These are phyloP conservation scores for Eleusine coracana DNA, from an alignment of 176 grass and related monocot species.

Conservation along the genomic window DNA sequence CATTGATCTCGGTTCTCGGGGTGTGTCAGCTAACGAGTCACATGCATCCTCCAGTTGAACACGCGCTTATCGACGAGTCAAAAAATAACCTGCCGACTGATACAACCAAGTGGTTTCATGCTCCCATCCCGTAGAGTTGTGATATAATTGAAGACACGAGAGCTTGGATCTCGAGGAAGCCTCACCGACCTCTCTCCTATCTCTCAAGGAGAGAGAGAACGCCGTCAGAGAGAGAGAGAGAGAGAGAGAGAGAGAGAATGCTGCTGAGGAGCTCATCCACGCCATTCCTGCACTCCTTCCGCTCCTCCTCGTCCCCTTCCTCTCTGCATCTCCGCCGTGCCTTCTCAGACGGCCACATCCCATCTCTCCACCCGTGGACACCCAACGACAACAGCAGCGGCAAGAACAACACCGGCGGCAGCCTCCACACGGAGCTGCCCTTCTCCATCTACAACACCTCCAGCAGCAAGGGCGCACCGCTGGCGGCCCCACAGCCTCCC, in stretches of 20 bases:
- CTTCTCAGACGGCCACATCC: constrained; percentile 66
- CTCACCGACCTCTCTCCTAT: not conserved
- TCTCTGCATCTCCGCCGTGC: constrained; percentile 50
- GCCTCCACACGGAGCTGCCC: constrained; percentile 64
- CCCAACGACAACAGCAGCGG: not conserved
- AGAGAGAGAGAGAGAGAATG: constrained; percentile 35
- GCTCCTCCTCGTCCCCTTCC: constrained; percentile 10
- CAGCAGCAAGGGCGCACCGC: not conserved
- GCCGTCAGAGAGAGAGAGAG: not conserved
- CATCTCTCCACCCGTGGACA: constrained; percentile 37
- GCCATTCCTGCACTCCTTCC: constrained; percentile 44
- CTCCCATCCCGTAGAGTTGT: not conserved
- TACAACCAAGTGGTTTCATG: not conserved
- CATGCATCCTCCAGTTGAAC: not conserved
- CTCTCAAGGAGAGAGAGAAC: not conserved
- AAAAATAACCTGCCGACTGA: not conserved
- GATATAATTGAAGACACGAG: not conserved
- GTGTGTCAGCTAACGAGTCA: constrained; percentile 16
- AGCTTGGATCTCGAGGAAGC: constrained; percentile 37
- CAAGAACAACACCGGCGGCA: not conserved
- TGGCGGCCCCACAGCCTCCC: constrained; percentile 15
- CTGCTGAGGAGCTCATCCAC: constrained; percentile 58
- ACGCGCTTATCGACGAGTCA: not conserved
- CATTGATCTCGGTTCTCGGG: not conserved
- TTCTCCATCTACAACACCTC: constrained; percentile 63